Percentiles rank a stretch among this genome's conserved stretches.
These are phyloP conservation scores for Pontederia paniculata DNA, from an alignment of 176 grass and related monocot genomes.

Conservation along the genomic window DNA sequence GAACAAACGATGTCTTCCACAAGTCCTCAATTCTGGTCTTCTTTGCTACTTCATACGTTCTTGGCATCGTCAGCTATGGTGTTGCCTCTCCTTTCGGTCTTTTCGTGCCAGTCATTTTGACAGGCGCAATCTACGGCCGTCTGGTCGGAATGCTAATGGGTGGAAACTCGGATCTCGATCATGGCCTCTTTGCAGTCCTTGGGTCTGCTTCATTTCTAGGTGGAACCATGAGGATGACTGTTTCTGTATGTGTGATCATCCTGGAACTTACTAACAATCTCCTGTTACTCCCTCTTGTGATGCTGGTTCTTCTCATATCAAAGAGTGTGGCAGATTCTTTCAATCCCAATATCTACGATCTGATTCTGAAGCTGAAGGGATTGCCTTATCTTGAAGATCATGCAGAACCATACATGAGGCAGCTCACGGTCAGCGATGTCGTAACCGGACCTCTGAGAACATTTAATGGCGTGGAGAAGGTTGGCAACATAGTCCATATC, in stretches of 20 bases:
- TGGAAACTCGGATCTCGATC: constrained; percentile 44
- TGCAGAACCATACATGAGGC: constrained; percentile 92
- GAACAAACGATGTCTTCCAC: constrained; percentile 68
- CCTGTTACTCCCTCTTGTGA: constrained; percentile 72
- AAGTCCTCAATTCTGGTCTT: constrained; percentile 45
- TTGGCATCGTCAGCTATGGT: constrained; percentile 83
- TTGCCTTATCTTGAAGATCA: constrained; percentile 78
- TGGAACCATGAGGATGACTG: constrained; percentile 78
- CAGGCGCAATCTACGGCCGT: constrained; percentile 80
- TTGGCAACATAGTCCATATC: constrained; percentile 52
- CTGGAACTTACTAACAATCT: constrained; percentile 94
- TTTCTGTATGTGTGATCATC: constrained; percentile 78
- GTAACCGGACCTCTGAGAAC: constrained; percentile 48
- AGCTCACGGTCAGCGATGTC: constrained; percentile 64
- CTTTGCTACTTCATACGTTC: constrained; percentile 58
- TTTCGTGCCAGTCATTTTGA: constrained; percentile 87
- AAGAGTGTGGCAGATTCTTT: constrained; percentile 79
- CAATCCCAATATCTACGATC: constrained; percentile 81
- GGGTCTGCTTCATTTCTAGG: constrained; percentile 89
- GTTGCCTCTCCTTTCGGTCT: constrained; percentile 77
- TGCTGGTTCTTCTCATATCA: constrained; percentile 89
- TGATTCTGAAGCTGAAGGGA: constrained; percentile 63
- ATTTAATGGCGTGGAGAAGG: constrained; percentile 73
- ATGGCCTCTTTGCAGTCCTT: constrained; percentile 80
- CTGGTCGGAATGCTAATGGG: constrained; percentile 55